Evolutionary conservation across 23 red algal genomes (phyloP).

Genomic region (Chondrus crispus): DNA sequence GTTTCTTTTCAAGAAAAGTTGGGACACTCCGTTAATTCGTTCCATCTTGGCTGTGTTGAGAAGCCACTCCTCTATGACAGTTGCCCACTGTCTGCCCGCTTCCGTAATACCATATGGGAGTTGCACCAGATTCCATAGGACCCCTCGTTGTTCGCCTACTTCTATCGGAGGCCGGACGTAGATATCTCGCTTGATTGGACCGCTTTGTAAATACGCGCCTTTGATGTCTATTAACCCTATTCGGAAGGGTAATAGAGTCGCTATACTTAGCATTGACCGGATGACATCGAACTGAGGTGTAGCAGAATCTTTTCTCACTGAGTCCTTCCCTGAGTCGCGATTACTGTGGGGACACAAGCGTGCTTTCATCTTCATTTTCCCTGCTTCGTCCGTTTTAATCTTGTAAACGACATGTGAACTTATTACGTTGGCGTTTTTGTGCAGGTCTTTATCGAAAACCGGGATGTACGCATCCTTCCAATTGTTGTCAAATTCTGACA

Average conservation of each 20-base stretch:
- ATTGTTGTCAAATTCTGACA: neutral
- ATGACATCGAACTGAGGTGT: neutral
- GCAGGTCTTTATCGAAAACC: neutral
- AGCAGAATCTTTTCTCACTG: neutral
- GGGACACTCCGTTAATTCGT: conserved; percentile 11
- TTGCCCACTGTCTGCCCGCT: conserved; percentile 39
- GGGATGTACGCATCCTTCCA: neutral
- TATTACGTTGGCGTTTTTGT: neutral
- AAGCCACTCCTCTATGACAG: conserved; percentile 32
- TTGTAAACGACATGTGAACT: conserved; percentile 27
- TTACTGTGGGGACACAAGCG: conserved; percentile 16
- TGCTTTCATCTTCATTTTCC: neutral
- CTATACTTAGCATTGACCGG: neutral
- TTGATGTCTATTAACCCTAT: neutral
- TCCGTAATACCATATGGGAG: conserved; percentile 40
- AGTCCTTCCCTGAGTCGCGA: neutral
- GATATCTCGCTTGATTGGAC: neutral
- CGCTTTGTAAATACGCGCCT: neutral
- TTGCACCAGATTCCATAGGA: conserved; percentile 35
- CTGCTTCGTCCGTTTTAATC: conserved; percentile 2
- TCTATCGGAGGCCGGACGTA: neutral
- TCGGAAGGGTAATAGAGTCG: neutral
- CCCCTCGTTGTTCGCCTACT: neutral
- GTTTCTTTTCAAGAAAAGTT: conserved; percentile 6
- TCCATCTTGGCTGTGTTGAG: neutral